Evolutionary conservation across 2,329 filamentous ascomycete species (phyloP).

Genomic region (Fusarium albidum): DNA sequence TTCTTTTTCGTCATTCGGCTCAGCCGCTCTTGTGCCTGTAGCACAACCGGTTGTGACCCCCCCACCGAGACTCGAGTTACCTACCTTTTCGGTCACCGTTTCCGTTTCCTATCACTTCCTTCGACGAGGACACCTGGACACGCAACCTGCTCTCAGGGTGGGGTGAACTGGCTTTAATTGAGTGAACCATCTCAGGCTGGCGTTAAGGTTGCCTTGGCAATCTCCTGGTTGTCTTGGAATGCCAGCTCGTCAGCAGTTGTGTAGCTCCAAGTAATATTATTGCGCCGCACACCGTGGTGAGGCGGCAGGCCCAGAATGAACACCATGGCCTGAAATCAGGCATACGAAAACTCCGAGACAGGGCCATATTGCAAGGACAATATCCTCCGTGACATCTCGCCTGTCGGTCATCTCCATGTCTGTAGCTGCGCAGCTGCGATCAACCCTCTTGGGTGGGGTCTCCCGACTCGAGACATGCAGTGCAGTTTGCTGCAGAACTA

Average conservation of each 20-base stretch:
- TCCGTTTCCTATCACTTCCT: constrained; percentile 34
- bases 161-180: constrained; percentile 20
- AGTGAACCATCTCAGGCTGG: constrained; percentile 25
- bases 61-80: constrained; percentile 17
- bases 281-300: constrained; percentile 20
- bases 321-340: background rate
- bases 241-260: constrained; percentile 7
- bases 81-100: constrained; percentile 33
- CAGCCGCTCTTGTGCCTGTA: background rate
- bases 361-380: background rate
- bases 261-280: background rate
- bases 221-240: constrained; percentile 28
- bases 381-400: background rate
- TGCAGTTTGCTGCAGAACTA: too few species aligned
- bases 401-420: background rate
- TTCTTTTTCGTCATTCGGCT: constrained; percentile 18
- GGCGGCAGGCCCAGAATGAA: background rate
- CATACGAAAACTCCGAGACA: background rate
- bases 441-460: background rate
- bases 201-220: constrained; percentile 35
- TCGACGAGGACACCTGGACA: constrained; percentile 13
- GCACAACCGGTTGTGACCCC: background rate
- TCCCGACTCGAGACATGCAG: too few species aligned
- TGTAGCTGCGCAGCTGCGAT: background rate
- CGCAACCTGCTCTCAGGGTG: constrained; percentile 16